Base-by-base conservation (phyloP, 352 stramenopile species). In the Globisporangium paddicum region DNA sequence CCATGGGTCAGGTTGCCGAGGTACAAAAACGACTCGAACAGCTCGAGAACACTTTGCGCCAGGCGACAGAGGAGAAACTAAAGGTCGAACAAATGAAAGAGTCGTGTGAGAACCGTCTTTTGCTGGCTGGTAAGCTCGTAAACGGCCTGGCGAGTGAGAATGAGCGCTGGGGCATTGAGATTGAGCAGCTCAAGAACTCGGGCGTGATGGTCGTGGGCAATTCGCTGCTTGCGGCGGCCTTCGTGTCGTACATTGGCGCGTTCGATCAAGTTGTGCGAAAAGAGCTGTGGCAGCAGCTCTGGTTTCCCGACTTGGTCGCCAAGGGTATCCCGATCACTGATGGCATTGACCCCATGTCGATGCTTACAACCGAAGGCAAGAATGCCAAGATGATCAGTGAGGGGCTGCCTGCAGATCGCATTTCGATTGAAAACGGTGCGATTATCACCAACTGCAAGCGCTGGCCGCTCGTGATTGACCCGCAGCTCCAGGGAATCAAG, bases 381-480 rank as follows among this genome's bases (percentile, higher is more conserved):
- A 99, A 98, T 56, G 94, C 95, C 5, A 97, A 98, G 67, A 99
- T 99, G 95, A 96, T 98, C 63, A 97, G 89, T 60, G 94, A 99
- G 60, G 97, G 97, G 7, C 70, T 99, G 16, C 96, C 96, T 8
- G 95, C 96, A 40, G 97, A 99, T 80, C 88, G 96, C 25, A 98
- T 99, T 52, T 98, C 93, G 25, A 95, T 99, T 23, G 96, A 99
- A 61, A 99, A 99, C 66, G 94, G 97, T 40, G 93, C 96, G 1
- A 97, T 99, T 54, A 98, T 99, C 66, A 98, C 84, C 30, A 98
- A 96, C 51, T 99, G 94, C 70, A 98, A 98, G 67, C 87, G 96
- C 6, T 99, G 96, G 96, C 96, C 96, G 13, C 67, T 99, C 25
- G 90, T 99, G 40, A 99, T 99, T 54, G 96, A 99, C 67, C 96